phyloP scores from a whole-genome alignment of 495 filamentous ascomycete species.

The Cenococcum geophilum region DNA sequence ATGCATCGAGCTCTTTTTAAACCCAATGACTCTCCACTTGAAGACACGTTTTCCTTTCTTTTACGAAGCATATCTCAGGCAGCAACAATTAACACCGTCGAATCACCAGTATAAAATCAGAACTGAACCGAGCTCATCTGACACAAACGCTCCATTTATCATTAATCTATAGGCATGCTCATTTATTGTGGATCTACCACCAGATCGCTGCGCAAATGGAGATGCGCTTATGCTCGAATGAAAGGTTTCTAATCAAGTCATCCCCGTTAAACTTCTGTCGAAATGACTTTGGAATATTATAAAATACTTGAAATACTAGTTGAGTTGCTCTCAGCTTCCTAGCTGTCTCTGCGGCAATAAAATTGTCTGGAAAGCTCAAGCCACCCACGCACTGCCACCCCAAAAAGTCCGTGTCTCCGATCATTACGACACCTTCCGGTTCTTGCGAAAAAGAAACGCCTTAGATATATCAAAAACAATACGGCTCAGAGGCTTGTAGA shows the following conservation, averaged over 20 bases:
- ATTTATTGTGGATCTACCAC: neutral
- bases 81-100: conserved; percentile 1
- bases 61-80: conserved; percentile 1
- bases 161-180: neutral
- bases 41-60: conserved; percentile 5
- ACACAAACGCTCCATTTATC: neutral
- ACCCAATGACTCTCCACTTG: neutral
- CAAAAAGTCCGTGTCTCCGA: neutral
- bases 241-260: no score
- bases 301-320: no score
- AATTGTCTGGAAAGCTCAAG: no score
- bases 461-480: conserved; percentile 19
- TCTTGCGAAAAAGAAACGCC: conserved; percentile 11
- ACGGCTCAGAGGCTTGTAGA: conserved; percentile 24
- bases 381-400: no score
- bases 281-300: no score
- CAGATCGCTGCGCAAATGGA: no score
- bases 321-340: no score
- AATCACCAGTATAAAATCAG: neutral
- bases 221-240: no score
- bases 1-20: neutral
- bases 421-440: neutral
- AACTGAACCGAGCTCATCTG: neutral
- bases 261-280: no score
- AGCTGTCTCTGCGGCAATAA: no score